Evolutionary conservation across 2,329 filamentous ascomycete genomes (phyloP).

Genomic region (Intubia oerlemansii): DNA sequence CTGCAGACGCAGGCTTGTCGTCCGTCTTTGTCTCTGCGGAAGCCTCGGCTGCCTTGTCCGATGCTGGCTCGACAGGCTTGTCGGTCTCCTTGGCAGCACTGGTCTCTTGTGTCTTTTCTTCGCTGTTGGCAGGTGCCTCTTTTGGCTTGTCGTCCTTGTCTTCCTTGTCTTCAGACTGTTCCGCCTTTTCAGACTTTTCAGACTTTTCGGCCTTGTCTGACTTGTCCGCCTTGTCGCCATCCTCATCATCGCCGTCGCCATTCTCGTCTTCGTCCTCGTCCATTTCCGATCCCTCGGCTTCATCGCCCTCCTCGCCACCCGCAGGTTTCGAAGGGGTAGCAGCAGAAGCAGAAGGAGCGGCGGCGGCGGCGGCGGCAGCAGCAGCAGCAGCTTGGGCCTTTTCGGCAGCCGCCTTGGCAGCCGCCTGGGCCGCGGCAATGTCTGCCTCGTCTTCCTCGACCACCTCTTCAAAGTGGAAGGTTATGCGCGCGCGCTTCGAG

Average conservation of each 20-base stretch:
- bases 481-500: constrained; percentile 44
- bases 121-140: constrained; percentile 1
- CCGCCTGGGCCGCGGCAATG: constrained; percentile 17
- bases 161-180: not conserved
- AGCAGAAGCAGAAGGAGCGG: too few species aligned
- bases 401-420: not conserved
- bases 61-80: not conserved
- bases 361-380: constrained; percentile 2
- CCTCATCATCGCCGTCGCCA: constrained; percentile 4
- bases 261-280: too few species aligned
- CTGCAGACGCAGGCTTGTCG: not conserved
- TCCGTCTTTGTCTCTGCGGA: not conserved
- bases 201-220: not conserved
- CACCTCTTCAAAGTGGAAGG: constrained; percentile 54
- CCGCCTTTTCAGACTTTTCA: too few species aligned
- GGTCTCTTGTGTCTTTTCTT: constrained; percentile 1
- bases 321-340: too few species aligned
- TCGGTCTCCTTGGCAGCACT: not conserved
- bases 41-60: not conserved
- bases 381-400: not conserved
- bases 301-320: constrained; percentile 6
- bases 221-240: constrained; percentile 3
- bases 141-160: constrained; percentile 1
- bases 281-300: constrained; percentile 6
- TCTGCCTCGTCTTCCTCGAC: constrained; percentile 33